Base-by-base conservation (phyloP, 1,139 yeast species). In the Petasospora fabianii region DNA sequence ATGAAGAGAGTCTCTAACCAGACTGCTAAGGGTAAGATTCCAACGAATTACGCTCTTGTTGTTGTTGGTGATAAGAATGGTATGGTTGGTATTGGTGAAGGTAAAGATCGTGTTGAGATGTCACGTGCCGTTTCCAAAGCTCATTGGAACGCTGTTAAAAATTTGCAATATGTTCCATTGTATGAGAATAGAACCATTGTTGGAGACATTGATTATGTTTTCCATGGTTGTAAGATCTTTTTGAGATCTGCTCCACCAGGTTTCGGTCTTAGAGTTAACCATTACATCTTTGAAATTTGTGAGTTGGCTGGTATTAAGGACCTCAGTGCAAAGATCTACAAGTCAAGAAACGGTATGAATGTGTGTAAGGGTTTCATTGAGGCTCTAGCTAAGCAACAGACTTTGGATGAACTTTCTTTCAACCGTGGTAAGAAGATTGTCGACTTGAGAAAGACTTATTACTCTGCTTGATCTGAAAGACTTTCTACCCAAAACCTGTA, bases 261-360 rank as follows among this genome's bases (percentile, higher is more conserved):
- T 51, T 85, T 86, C 50, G 99, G 99, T 24, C 73, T 92, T 45
- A 76, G 97, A 56, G 97, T 90, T 36, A 90, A 90, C 65, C 95
- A 87, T 53, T 79, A 83, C 61, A 82, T 92, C 50, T 87, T 84
- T 56, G 97, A 90, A 65, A 80, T 94, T 45, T 92, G 97, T 63
- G 87, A 84, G 59, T 83, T 92, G 47, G 96, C 94, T 4, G 99
- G 99, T 48, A 88, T 92, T 59, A 85, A 84, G 61, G 99, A 92
- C 66, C 70, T 92, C 54, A 78, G 90, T 54, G 97, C 95, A 5
- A 90, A 90, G 60, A 83, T 92, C 36, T 86, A 84, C 69, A 83
- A 90, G 58, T 85, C 96, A 26, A 77, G 97, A 70, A 92, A 92
- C 66, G 84, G 85, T 35, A 86, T 92, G 94, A 88, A 90, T 64